phyloP scores from a whole-genome alignment of 2,329 filamentous ascomycete species.

The Biscogniauxia marginata region DNA sequence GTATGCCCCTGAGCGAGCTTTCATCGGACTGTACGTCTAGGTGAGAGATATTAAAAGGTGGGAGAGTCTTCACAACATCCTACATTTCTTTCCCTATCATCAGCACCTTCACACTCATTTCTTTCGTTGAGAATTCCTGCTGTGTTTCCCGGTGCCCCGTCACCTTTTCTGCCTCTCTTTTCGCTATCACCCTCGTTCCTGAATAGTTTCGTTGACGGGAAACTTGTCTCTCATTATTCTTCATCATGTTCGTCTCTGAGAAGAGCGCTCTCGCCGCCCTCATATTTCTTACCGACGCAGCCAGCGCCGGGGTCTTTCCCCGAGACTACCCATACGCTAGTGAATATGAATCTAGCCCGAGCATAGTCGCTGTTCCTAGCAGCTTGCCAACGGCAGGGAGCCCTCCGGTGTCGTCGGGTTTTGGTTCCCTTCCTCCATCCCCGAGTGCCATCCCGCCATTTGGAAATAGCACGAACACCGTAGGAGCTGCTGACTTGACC shows the following conservation, averaged over 20 bases:
- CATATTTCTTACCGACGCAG: conserved; percentile 10
- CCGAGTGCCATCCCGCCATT: conserved; percentile 7
- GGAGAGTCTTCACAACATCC: background rate
- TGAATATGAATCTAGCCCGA: background rate
- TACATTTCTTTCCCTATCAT: background rate
- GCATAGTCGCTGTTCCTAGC: background rate
- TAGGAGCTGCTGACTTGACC: conserved; percentile 16
- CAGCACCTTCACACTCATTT: background rate
- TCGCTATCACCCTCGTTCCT: background rate
- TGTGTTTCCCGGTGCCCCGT: conserved; percentile 5
- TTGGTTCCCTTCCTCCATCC: background rate
- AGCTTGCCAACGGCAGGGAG: background rate
- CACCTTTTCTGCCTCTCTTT: background rate
- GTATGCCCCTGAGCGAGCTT: background rate
- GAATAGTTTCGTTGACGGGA: background rate
- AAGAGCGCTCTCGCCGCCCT: conserved; percentile 12
- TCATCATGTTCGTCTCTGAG: conserved; percentile 20
- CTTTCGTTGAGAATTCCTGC: background rate
- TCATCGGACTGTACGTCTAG: background rate
- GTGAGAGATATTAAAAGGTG: background rate
- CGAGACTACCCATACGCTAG: conserved; percentile 4
- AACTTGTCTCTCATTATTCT: conserved; percentile 6
- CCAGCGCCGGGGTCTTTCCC: conserved; percentile 8
- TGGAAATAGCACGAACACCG: conserved; percentile 14
- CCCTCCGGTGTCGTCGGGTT: background rate